Evolutionary conservation across 2,329 filamentous ascomycete species (phyloP).

Genomic region (Nemania serpens): DNA sequence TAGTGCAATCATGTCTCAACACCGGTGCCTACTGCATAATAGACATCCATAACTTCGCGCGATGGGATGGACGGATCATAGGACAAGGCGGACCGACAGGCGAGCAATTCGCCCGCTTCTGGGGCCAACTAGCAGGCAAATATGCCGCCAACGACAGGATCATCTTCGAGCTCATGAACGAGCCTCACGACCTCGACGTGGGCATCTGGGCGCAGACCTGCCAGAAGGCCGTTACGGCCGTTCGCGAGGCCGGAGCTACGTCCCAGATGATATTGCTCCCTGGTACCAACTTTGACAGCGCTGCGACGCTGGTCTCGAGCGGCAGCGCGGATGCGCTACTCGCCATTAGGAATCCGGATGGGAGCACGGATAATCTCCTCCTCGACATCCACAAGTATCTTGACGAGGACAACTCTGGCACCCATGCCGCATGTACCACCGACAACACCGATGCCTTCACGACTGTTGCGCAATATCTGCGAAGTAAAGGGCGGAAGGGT

Average conservation of each 20-base stretch:
- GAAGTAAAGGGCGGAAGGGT: constrained; percentile 52
- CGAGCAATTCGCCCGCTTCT: constrained; percentile 61
- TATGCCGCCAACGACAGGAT: constrained; percentile 60
- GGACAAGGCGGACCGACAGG: constrained; percentile 68
- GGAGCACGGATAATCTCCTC: constrained; percentile 58
- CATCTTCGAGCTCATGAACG: constrained; percentile 72
- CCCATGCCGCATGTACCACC: constrained; percentile 55
- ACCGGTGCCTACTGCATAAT: constrained; percentile 64
- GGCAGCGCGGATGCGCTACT: constrained; percentile 57
- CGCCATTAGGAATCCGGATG: constrained; percentile 62
- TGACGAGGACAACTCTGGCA: constrained; percentile 61
- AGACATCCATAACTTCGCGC: constrained; percentile 63
- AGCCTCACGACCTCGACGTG: constrained; percentile 65
- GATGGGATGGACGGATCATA: constrained; percentile 66
- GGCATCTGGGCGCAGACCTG: constrained; percentile 62
- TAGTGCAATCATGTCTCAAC: constrained; percentile 60
- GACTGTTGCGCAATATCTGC: constrained; percentile 52
- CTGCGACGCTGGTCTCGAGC: constrained; percentile 52
- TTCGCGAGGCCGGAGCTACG: constrained; percentile 66
- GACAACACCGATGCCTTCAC: constrained; percentile 57
- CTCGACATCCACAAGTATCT: constrained; percentile 67
- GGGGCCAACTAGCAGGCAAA: constrained; percentile 61
- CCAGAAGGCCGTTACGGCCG: constrained; percentile 67
- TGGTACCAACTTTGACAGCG: constrained; percentile 63
- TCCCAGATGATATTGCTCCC: constrained; percentile 67